Evolutionary conservation across 1,284 basidiomycete genomes (phyloP), one percentile per base, ranked within the genome.

Genomic region (Apiotrichum laibachii): DNA sequence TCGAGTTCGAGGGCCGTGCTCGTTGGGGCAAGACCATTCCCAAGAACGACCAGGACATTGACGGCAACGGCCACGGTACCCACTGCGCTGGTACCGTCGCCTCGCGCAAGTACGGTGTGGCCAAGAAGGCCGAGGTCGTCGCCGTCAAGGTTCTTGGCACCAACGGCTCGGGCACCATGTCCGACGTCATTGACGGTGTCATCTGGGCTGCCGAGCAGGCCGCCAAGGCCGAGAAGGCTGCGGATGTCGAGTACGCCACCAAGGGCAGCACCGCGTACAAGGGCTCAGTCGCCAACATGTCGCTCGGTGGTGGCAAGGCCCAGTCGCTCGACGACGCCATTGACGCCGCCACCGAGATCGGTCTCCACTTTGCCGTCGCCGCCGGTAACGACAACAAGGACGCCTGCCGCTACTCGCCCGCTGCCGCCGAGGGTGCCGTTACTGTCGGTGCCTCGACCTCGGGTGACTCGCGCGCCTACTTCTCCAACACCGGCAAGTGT

Each of bases 231-330:
- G 84, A 83, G 2, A 77, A 76, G 35, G 82, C 82, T 22, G 86
- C 89, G 45, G 81, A 80, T 21, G 82, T 83, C 16, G 87, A 92
- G 77, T 76, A 85, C 68, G 83, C 80, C 58, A 80, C 76, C 53
- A 84, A 83, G n/a, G 86, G 87, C 56, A 85, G 83, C 73, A 88
- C 87, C 63, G 82, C 81, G 61, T 88, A 91, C 83, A 94, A 93
- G 82, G 95, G 95, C 42, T 95, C 93, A 43, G 94, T 98, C 66
- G 92, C 90, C 62, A 97, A 95, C 84, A 97, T 99, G 95, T 91
- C 88, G 75, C 87, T 99, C 56, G 95, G 95, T 66, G 95, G 95
- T 72, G 91, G 91, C 68, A 95, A 93, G 82, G 92, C 91, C n/a
- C 83, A 82, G 44, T 85, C 90, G 47, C 84, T 98, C 57, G 92